Conservation (phyloP, 768 basidiomycete species). For the Trametes meyenii region DNA sequence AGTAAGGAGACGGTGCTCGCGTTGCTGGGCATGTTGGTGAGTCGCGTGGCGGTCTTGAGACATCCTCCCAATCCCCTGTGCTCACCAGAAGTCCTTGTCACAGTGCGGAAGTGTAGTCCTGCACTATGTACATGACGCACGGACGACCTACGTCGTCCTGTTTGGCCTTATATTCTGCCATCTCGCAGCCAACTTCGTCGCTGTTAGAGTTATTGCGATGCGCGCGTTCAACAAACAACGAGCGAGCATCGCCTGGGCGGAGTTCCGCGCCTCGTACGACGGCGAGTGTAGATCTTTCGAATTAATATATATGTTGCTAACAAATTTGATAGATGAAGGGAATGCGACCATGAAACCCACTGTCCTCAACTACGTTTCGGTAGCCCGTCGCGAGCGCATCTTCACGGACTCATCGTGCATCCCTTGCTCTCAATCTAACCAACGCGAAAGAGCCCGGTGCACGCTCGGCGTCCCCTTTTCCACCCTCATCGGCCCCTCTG, state of each 20-base stretch:
- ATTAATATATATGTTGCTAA: neutral
- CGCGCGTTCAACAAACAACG: constrained; percentile 65
- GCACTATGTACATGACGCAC: constrained; percentile 51
- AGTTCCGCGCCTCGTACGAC: constrained; percentile 34
- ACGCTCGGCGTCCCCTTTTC: constrained; percentile 17
- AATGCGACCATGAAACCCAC: neutral
- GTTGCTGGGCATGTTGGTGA: constrained; percentile 66
- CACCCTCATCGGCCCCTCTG: neutral
- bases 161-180: constrained; percentile 56
- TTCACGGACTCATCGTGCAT: constrained; percentile 18
- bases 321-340: constrained; percentile 30
- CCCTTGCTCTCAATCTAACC: neutral
- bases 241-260: constrained; percentile 52
- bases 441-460: neutral
- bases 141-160: constrained; percentile 53
- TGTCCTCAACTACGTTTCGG: neutral
- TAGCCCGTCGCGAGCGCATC: constrained; percentile 19
- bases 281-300: neutral
- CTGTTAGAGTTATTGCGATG: constrained; percentile 58
- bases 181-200: constrained; percentile 59
- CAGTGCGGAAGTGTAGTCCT: constrained; percentile 66
- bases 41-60: constrained; percentile 22
- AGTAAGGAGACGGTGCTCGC: constrained; percentile 74
- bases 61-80: neutral
- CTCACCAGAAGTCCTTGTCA: neutral